Evolutionary conservation across 305 asterid species (phyloP).

Genomic region (Rubia balearica): DNA sequence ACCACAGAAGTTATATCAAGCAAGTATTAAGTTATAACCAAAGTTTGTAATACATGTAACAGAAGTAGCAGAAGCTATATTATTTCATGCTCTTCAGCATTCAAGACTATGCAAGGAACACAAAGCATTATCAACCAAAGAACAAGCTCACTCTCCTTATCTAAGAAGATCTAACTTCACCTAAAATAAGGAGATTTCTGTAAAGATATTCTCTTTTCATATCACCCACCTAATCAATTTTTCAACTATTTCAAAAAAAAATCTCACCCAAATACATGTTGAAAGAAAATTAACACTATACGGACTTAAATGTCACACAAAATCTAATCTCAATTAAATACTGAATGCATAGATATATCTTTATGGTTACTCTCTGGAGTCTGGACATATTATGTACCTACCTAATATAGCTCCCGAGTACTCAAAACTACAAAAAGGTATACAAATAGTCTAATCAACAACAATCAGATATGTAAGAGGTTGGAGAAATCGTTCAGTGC

Average conservation of each 20-base stretch:
- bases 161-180: not conserved
- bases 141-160: not conserved
- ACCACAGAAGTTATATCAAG: slow-evolving; percentile 5
- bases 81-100: not conserved
- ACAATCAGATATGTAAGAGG: not conserved
- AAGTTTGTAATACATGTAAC: not conserved
- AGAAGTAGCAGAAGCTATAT: not conserved
- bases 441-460: not conserved
- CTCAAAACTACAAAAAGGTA: not conserved
- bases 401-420: not conserved
- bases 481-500: not conserved
- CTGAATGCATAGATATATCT: not conserved
- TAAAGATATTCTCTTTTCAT: not conserved
- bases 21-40: not conserved
- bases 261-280: too few species aligned
- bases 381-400: not conserved
- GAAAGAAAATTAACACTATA: too few species aligned
- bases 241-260: too few species aligned
- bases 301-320: too few species aligned
- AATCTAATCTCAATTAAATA: not conserved
- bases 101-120: not conserved
- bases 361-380: not conserved
- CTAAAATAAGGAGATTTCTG: not conserved
- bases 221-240: not conserved
- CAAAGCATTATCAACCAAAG: not conserved